These are phyloP conservation scores for Podospora comata DNA, from an alignment of 495 filamentous ascomycete genomes.

Conservation along the genomic window DNA sequence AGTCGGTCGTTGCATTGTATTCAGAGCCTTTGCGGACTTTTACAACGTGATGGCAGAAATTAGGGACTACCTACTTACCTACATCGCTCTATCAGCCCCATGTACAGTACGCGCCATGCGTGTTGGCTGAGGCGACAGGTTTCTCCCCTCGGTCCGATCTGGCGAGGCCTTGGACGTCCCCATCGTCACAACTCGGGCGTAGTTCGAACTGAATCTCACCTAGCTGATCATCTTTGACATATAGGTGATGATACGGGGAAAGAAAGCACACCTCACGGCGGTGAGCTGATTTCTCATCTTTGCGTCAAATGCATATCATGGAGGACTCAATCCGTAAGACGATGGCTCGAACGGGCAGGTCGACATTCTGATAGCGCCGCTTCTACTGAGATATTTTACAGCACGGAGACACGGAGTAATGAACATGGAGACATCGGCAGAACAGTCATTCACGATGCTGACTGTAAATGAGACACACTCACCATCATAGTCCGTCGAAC, in stretches of 20 bases:
- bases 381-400: not conserved
- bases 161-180: not conserved
- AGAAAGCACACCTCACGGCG: not conserved
- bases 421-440: not conserved
- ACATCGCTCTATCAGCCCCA: not conserved
- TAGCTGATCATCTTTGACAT: not conserved
- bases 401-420: not conserved
- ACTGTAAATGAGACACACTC: not conserved
- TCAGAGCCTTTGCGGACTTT: not conserved
- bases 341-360: not conserved
- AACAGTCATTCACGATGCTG: not conserved
- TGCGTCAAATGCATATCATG: not conserved
- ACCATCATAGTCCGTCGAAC: not conserved
- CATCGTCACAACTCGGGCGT: not conserved
- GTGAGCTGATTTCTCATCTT: not conserved
- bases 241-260: not conserved
- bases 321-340: not conserved
- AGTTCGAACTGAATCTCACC: not conserved
- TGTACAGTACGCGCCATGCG: not conserved
- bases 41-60: not conserved
- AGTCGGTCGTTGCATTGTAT: not conserved
- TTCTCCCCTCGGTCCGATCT: not conserved
- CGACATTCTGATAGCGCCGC: not conserved
- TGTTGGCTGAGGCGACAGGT: not conserved
- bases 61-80: not conserved